Evolutionary conservation across 2,329 filamentous ascomycete genomes (phyloP).

Genomic region (Fonsecaea erecta): DNA sequence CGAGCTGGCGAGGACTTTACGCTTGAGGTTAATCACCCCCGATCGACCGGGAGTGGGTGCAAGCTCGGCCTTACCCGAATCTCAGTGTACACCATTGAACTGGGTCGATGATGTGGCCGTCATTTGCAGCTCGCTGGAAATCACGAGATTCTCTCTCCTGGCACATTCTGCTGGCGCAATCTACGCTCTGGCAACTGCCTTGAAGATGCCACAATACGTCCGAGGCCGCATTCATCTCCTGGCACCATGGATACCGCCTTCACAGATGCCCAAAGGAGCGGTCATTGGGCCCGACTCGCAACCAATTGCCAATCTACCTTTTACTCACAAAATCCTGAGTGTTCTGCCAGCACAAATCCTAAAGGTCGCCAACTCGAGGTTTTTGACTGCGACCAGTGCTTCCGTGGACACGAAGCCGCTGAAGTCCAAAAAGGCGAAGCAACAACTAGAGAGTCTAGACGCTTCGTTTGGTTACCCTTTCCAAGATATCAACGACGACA

Average conservation of each 20-base stretch:
- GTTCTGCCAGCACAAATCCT: slow-evolving; percentile 88
- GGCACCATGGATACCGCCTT: slow-evolving; percentile 96
- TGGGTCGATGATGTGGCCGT: slow-evolving; percentile 95
- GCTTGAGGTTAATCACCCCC: slow-evolving; percentile 86
- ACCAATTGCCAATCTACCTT: slow-evolving; percentile 84
- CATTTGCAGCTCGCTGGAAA: slow-evolving; percentile 88
- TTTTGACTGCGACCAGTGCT: slow-evolving; percentile 85
- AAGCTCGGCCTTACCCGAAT: slow-evolving; percentile 82
- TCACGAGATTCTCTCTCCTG: slow-evolving; percentile 93
- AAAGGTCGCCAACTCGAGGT: slow-evolving; percentile 92
- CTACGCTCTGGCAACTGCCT: slow-evolving; percentile 90
- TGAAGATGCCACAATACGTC: slow-evolving; percentile 95
- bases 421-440: slow-evolving; percentile 31
- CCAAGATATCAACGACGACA: slow-evolving; percentile 24
- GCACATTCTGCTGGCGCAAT: slow-evolving; percentile 98
- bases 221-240: slow-evolving; percentile 91
- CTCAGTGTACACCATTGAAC: slow-evolving; percentile 81
- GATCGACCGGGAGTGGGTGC: slow-evolving; percentile 93
- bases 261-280: slow-evolving; percentile 69
- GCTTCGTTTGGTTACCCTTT: slow-evolving; percentile 18
- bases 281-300: slow-evolving; percentile 68
- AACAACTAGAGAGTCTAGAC: slow-evolving; percentile 27
- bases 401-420: slow-evolving; percentile 35
- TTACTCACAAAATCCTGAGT: slow-evolving; percentile 86
- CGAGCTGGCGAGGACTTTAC: slow-evolving; percentile 85